Conservation (phyloP, 1,284 basidiomycete species). For the Jaminaea rosea region DNA sequence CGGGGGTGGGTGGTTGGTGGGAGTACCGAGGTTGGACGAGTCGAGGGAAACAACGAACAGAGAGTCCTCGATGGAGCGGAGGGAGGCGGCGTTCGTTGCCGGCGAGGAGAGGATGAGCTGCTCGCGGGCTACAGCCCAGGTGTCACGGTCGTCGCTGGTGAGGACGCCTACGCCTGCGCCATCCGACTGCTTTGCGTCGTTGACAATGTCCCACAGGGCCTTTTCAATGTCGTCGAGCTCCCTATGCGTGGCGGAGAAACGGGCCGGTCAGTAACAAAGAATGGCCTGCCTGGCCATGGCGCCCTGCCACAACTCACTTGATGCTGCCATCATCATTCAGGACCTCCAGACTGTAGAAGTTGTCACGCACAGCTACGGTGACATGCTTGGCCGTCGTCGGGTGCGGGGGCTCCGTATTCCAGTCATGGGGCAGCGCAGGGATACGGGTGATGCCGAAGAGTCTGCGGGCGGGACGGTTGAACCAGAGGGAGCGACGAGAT, state of each 20-base stretch:
- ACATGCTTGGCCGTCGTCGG: slow-evolving; percentile 58
- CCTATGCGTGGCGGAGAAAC: too few relatives aligned
- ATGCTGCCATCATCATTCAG: slow-evolving; percentile 29
- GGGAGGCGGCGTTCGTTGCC: slow-evolving; percentile 56
- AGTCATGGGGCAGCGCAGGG: slow-evolving; percentile 50
- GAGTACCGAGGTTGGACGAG: slow-evolving; percentile 48
- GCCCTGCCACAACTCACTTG: too few relatives aligned
- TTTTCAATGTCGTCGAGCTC: slow-evolving; percentile 61
- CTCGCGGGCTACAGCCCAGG: slow-evolving; percentile 73
- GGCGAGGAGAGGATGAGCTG: slow-evolving; percentile 63
- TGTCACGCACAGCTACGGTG: slow-evolving; percentile 68
- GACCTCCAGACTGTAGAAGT: slow-evolving; percentile 70
- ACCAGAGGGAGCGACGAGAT: slow-evolving; percentile 21
- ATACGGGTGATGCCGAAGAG: slow-evolving; percentile 46
- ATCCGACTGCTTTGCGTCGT: slow-evolving; percentile 59
- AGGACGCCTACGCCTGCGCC: slow-evolving; percentile 60
- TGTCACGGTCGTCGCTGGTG: slow-evolving; percentile 70
- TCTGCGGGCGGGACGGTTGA: slow-evolving; percentile 58
- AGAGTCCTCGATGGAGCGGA: slow-evolving; percentile 63
- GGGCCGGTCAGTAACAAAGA: too few relatives aligned
- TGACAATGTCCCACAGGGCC: slow-evolving; percentile 59
- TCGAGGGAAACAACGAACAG: slow-evolving; percentile 63
- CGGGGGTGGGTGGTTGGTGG: slow-evolving; percentile 33
- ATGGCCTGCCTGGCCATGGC: too few relatives aligned
- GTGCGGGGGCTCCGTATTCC: slow-evolving; percentile 38